Evolutionary conservation across 331 rosid species (phyloP), one percentile per base, ranked within the genome.

Genomic region (Malus hybrid): DNA sequence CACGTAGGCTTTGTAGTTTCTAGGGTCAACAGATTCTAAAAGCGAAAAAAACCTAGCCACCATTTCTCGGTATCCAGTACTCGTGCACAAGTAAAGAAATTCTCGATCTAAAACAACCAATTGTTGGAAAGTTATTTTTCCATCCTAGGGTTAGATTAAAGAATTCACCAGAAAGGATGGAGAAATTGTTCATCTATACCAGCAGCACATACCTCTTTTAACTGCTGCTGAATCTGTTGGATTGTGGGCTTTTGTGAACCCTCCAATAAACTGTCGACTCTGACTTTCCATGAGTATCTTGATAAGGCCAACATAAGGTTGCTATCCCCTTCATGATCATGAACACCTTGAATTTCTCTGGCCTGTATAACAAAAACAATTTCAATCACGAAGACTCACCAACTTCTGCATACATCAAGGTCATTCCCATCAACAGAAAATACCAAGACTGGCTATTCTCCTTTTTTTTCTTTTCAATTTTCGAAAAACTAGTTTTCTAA

Each of bases 221-320:
- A 77, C 77, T 81, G 92, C 79, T 81, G 87, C 85, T 80, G 91
- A 72, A 90, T 88, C 79, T 84, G 86, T 76, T 81, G 85, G 77
- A 90, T 71, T 5, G 91, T 77, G 71, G 93, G 92, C 87, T 86
- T 92, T 68, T 29, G 78, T 18, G 73, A 73, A 82, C 87, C 84
- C 77, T 77, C 88, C 52, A 91, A 77, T 68, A 88, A 78, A 76
- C 66, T 70, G 29, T 79, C 53, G 58, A 77, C 93, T 82, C 80
- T 84, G 75, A 80, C 46, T 86, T 88, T 92, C 99, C 99, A 94
- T 4, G 81, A 82, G 85, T 82, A 80, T 80, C 86, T 87, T 70
- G 87, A 83, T 58, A 92, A 56, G 33, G 88, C 87, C 72, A 78
- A 74, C 85, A 89, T 89, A 80, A 94, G 93, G 71, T 81, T 85